Percentiles rank a stretch among this genome's conserved stretches.
Conservation (phyloP, 192 early-diverging fungal genomes). For the Phycomyces blakesleeanus region DNA sequence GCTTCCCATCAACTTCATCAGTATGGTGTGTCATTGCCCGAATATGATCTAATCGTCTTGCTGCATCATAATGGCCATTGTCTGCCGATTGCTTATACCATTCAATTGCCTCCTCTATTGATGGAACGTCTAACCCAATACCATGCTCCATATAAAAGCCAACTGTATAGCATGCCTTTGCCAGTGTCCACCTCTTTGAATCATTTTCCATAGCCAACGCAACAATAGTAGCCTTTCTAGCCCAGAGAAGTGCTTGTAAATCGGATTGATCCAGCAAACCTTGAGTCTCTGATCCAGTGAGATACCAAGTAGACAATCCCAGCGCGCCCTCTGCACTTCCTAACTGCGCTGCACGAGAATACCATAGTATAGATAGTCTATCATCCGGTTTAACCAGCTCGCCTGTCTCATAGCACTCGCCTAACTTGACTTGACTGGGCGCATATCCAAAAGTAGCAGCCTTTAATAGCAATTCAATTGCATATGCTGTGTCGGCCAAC, state of each 20-base stretch:
- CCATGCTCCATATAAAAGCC: constrained; percentile 57
- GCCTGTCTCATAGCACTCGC: constrained; percentile 56
- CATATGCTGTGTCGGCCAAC: constrained; percentile 44
- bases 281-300: constrained; percentile 39
- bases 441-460: constrained; percentile 58
- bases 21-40: not conserved
- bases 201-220: constrained; percentile 38
- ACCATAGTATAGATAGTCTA: constrained; percentile 45
- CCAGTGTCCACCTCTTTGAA: constrained; percentile 4
- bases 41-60: constrained; percentile 37
- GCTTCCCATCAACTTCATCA: not conserved
- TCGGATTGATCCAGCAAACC: constrained; percentile 49
- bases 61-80: constrained; percentile 48
- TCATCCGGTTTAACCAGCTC: constrained; percentile 45
- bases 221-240: constrained; percentile 31
- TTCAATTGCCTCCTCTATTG: constrained; percentile 29
- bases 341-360: constrained; percentile 50
- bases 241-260: constrained; percentile 54
- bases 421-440: constrained; percentile 50
- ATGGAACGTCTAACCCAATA: constrained; percentile 42
- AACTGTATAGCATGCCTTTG: constrained; percentile 54
- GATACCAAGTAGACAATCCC: constrained; percentile 55
- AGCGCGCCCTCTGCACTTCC: constrained; percentile 52
- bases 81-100: constrained; percentile 63
- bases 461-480: constrained; percentile 48